Evolutionary conservation across 192 early-diverging fungal species (phyloP), one percentile per base, ranked within the genome.

Genomic region (Glomus cerebriforme): DNA sequence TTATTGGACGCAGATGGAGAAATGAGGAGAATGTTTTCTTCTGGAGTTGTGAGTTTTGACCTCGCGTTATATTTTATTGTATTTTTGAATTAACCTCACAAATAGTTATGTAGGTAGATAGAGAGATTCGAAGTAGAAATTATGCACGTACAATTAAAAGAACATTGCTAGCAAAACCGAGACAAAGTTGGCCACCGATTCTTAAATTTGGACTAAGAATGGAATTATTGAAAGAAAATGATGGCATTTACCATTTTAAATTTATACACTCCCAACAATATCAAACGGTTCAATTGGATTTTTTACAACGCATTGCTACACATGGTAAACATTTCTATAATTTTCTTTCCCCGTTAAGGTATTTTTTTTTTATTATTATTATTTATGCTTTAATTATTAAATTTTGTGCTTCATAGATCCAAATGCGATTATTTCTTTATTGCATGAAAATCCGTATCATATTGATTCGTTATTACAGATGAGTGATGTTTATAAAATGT

Each of bases 11-110:
- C 93, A 26, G 94, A 95, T 74, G 91, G 92, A 19, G 97, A 98
- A 85, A 94, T 97, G 90, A 90, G 90, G 43, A 87, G 92, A 27
- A 86, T 96, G 85, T 98, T 98, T 90, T 96, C 96, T 19, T 92
- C 95, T 7, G 89, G 89, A 22, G 91, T 95, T n/a, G 90, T 95
- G 29, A 91, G 88, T 43, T 27, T 72, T 45, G 19, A 15, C 7
- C 9, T 43, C 32, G 8, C n/a, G n/a, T n/a, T 34, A 34, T 15
- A 19, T 45, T 24, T 43, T 2, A 59, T 29, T 49, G 4, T 1
- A 2, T 73, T 49, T 73, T 54, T 58, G 29, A 32, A 27, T 31
- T 67, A 22, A 68, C 15, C 66, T 68, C 66, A 68, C 34, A 37
- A 39, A 32, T 58, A 58, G 47, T 58, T 59, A 31, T 73, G n/a